A percentile compares a stretch with the other conserved stretches of the same genome.
These are phyloP conservation scores for Solanum sejunctum DNA, from an alignment of 257 asterid genomes.

Conservation along the genomic window DNA sequence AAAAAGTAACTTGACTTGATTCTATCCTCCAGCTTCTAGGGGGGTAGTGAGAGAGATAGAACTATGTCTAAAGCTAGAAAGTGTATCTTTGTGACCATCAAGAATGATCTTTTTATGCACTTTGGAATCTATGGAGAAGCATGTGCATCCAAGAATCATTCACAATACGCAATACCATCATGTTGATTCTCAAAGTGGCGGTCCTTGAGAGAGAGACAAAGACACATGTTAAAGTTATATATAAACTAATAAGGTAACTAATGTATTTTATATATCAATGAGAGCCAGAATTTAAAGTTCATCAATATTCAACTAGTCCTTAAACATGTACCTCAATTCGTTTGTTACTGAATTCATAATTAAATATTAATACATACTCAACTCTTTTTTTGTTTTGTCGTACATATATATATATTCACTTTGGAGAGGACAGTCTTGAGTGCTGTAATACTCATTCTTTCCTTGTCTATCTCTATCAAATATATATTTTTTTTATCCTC, in stretches of 20 bases:
- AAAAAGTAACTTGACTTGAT: not conserved
- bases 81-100: not conserved
- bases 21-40: not conserved
- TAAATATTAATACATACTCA: not conserved
- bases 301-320: not conserved
- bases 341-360: not conserved
- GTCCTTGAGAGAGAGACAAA: conserved; percentile 1
- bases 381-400: too few species aligned
- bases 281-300: not conserved
- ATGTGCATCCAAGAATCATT: conserved; percentile 3
- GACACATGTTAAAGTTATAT: not conserved
- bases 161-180: not conserved
- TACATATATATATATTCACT: not conserved
- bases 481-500: not conserved
- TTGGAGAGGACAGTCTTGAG: not conserved
- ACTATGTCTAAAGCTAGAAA: not conserved
- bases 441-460: not conserved
- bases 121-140: conserved; percentile 5
- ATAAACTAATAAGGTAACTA: not conserved
- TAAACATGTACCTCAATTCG: not conserved
- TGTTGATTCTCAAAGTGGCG: conserved; percentile 9
- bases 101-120: not conserved
- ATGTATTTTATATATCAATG: not conserved
- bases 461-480: not conserved
- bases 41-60: not conserved